Evolutionary conservation across 202 grass and related monocot genomes (phyloP), one percentile per base, ranked within the genome.

Genomic region (Panicum virgatum): DNA sequence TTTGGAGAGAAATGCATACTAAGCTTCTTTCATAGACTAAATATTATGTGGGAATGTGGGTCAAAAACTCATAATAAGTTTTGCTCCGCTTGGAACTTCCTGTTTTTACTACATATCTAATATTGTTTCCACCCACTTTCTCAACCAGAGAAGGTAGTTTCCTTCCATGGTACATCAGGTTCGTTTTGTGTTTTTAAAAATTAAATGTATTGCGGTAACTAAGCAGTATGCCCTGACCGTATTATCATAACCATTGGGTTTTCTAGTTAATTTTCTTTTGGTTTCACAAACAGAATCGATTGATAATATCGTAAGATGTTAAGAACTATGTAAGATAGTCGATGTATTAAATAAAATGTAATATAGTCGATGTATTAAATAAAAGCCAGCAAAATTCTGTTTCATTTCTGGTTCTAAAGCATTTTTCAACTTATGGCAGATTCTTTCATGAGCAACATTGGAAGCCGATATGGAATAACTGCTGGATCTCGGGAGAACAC

Each of bases 401-500:
- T 87, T 75, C 64, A 7, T 69, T 12, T 42, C 47, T 81, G 29
- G 32, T n/a, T n/a, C n/a, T n/a, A n/a, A n/a, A n/a, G n/a, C n/a
- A n/a, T n/a, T n/a, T n/a, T n/a, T n/a, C n/a, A 30, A 75, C 54
- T 81, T 26, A 60, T 74, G 23, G 13, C 69, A 95, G 96, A 93
- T 82, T 73, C 82, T 82, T 93, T 98, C 83, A 73, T 91, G 76
- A 90, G 66, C 82, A 88, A 25, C 14, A 95, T 98, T 76, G 96
- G 96, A 84, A 93, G 92, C 86, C 80, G 85, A 16, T 95, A 98
- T 88, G 92, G 92, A 81, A 90, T 98, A 80, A 88, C 86, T 46
- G 69, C 80, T 59, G 92, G 92, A 80, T 95, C 92, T 82, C 85
- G 77, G 61, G 96, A 98, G 82, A 98, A 98, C 82, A 88, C 96